A percentile compares a stretch with the other conserved stretches of the same genome.
phyloP scores from a whole-genome alignment of 495 filamentous ascomycete genomes.

The Melanomma pulvis-pyrius region DNA sequence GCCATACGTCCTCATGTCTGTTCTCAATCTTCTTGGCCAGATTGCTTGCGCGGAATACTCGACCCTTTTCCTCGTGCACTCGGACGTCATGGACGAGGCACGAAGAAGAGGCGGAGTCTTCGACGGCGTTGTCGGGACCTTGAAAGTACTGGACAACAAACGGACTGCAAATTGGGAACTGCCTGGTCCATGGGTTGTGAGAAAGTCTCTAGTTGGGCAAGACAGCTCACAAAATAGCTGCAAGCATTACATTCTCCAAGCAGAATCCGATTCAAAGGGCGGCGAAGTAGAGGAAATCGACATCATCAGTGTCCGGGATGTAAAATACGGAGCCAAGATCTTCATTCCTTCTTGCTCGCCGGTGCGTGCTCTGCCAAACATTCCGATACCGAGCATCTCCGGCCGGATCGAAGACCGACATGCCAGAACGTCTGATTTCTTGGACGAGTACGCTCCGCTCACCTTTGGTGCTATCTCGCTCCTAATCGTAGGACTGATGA shows the following conservation, averaged over 20 bases:
- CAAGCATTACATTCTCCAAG: neutral
- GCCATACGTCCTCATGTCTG: slow-evolving; percentile 68
- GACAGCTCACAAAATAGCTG: neutral
- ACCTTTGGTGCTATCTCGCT: neutral
- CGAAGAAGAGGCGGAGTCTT: neutral
- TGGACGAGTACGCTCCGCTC: neutral
- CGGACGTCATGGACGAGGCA: slow-evolving; percentile 53
- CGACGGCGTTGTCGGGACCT: slow-evolving; percentile 1
- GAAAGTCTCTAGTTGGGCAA: neutral
- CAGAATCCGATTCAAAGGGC: neutral
- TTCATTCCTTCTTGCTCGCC: neutral
- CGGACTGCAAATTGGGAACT: neutral
- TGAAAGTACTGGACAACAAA: neutral
- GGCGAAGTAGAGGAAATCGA: neutral
- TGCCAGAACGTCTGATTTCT: neutral
- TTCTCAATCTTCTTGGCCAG: slow-evolving; percentile 61
- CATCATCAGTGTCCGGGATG: neutral
- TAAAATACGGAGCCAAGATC: neutral
- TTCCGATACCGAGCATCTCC: neutral
- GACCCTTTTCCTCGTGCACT: slow-evolving; percentile 48
- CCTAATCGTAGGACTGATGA: neutral
- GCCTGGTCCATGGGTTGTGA: neutral
- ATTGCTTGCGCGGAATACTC: slow-evolving; percentile 48
- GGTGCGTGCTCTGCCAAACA: neutral
- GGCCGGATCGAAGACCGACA: neutral